Base-by-base conservation (phyloP, 2,329 filamentous ascomycete species). In the Pseudogymnoascus sp. region DNA sequence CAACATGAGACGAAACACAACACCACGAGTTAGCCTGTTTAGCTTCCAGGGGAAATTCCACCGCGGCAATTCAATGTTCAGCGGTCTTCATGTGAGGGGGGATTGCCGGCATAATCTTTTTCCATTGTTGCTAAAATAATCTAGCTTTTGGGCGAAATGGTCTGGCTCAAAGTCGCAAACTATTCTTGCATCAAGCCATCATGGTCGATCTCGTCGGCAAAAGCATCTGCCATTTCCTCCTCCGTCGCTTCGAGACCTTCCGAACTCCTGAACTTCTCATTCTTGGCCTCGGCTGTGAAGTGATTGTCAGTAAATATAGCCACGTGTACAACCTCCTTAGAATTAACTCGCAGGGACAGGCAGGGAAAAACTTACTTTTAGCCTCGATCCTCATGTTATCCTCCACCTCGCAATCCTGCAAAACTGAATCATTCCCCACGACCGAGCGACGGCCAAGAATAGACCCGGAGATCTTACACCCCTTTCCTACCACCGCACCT, bases 361-460 rank as follows among this genome's bases (percentile, higher is more conserved):
- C 50, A n/a, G 46, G 61, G 46, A 41, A 59, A 7, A 59, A 82
- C 84, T 80, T 78, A 88, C 85, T 87, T 73, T 77, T 89, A n/a
- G 90, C 84, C 71, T 96, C 93, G 53, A 93, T 87, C 1, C 96
- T 82, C 7, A 93, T 81, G 72, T 93, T 93, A 75, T 96, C 91
- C 74, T 96, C 92, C 4, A 98, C 88, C 76, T 98, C 92, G 70
- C 93, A 97, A 65, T 96, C 90, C 61, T 88, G 92, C 68, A 98
- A 76, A n/a, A 86, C 83, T 5, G 82, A 88, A 7, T 88, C 89
- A 56, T 91, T 90, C n/a, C 93, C 93, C 68, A 99, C 85, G 70
- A 89, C 87, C 68, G 88, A 89, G 66, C 91, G 79, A 71, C 88
- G 85, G 4, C 95, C 95, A 41, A 98, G 77, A 33, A 98, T 90